Evolutionary conservation across 2,329 filamentous ascomycete species (phyloP).

Genomic region (Fusarium sp.): DNA sequence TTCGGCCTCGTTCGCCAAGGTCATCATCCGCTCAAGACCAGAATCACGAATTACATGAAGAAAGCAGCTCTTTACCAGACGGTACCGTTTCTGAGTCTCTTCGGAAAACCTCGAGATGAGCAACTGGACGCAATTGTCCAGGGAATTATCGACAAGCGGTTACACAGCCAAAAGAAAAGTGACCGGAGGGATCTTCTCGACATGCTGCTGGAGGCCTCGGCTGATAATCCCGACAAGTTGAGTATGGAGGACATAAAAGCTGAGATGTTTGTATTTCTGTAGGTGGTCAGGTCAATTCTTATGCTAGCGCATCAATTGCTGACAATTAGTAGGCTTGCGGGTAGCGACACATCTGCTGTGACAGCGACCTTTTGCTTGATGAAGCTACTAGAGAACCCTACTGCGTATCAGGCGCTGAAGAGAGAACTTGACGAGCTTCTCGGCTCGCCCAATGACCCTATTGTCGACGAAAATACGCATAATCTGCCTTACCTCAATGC

Average conservation of each 20-base stretch:
- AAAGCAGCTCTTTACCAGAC: neutral
- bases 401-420: neutral
- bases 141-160: neutral
- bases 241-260: neutral
- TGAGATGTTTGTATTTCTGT: neutral
- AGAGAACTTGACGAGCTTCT: neutral
- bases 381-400: neutral
- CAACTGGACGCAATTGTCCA: neutral
- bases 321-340: neutral
- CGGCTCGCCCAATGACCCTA: neutral
- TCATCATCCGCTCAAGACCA: neutral
- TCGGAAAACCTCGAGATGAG: neutral
- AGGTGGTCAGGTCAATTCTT: neutral
- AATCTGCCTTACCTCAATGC: neutral
- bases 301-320: neutral
- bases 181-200: neutral
- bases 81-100: neutral
- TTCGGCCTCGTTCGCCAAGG: neutral
- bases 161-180: neutral
- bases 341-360: slow-evolving; percentile 1
- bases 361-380: neutral
- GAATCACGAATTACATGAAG: slow-evolving; percentile 4
- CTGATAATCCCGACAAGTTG: neutral
- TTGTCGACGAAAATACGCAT: neutral
- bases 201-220: slow-evolving; percentile 1